Base-by-base conservation (phyloP, 2,329 filamentous ascomycete species). In the Verticillium zaregamsianum region DNA sequence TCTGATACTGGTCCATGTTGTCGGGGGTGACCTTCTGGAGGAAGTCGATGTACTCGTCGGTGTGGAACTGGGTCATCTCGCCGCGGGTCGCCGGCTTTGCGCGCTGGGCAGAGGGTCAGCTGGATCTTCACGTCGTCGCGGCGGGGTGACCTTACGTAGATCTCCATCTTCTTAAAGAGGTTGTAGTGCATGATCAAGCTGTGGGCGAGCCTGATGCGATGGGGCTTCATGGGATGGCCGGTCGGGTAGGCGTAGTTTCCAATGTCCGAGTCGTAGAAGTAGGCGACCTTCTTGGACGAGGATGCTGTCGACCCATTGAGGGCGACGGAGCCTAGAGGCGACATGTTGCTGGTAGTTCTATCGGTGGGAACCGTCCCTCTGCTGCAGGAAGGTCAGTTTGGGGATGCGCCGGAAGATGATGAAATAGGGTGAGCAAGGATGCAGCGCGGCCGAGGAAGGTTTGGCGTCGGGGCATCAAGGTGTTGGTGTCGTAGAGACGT, bases 181-280 rank as follows among this genome's bases (percentile, higher is more conserved):
- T 94, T 92, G 79, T 98, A 98, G 63, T 95, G 93, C 82, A 98
- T 90, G 61, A 99, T 93, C 68, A 99, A 84, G 71, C 96, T 95
- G 76, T 99, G 97, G 58, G 95, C 96, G 67, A 99, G 80, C 23
- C 93, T 92, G 70, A 99, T 89, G 25, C 95, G 90, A 85, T 97
- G 97, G 65, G 95, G 95, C 77, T 99, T 99, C 95, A 99, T 99
- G 52, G 95, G 95, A 80, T 99, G 95, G 23, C 92, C 93, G 65
- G 92, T 93, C 62, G 96, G 92, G 73, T 98, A 98, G 74, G 94
- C 93, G 81, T 97, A 98, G 77, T 98, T 98, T 67, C 94, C 94
- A 73, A 98, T 95, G 78, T 98, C 94, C 3, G 92, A 96, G 74
- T 98, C 94, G 83, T 98, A 98, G 77, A 98, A 98, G 79, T 98